Evolutionary conservation across 1,284 basidiomycete genomes (phyloP).

Genomic region (Mycena citricolor): DNA sequence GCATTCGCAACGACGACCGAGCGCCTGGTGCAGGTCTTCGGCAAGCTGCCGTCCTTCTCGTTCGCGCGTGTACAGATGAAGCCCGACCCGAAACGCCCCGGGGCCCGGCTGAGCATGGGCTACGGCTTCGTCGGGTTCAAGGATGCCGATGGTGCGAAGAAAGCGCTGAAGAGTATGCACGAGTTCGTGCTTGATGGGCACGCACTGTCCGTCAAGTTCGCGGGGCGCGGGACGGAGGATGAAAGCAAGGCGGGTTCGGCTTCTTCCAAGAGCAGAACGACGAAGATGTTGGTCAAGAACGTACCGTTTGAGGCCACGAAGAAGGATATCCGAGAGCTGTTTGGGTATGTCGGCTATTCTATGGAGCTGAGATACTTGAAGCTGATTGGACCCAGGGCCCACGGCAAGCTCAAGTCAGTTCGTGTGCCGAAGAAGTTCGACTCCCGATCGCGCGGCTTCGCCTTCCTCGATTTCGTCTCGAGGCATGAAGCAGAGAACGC

Average conservation of each 20-base stretch:
- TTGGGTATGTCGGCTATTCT: slow-evolving; percentile 59
- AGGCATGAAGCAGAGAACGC: slow-evolving; percentile 87
- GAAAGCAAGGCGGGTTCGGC: slow-evolving; percentile 44
- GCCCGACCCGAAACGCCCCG: slow-evolving; percentile 75
- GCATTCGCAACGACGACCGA: slow-evolving; percentile 87
- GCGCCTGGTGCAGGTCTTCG: slow-evolving; percentile 69
- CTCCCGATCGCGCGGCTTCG: slow-evolving; percentile 86
- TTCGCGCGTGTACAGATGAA: slow-evolving; percentile 94
- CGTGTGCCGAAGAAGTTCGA: slow-evolving; percentile 88
- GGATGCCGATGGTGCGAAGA: slow-evolving; percentile 69
- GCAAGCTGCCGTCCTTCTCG: slow-evolving; percentile 77
- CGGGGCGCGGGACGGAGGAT: slow-evolving; percentile 80
- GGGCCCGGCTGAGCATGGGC: slow-evolving; percentile 80
- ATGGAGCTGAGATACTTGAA: slow-evolving; percentile 7
- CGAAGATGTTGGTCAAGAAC: slow-evolving; percentile 97
- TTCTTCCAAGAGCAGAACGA: slow-evolving; percentile 56
- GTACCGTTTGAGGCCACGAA: slow-evolving; percentile 95
- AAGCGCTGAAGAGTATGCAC: slow-evolving; percentile 78
- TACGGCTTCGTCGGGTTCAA: slow-evolving; percentile 96
- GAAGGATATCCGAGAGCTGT: slow-evolving; percentile 88
- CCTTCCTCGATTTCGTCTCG: slow-evolving; percentile 91
- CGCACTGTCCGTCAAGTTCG: slow-evolving; percentile 81
- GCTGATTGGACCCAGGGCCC: slow-evolving; percentile 72
- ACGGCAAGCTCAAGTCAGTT: slow-evolving; percentile 90
- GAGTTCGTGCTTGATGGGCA: slow-evolving; percentile 89